Evolutionary conservation across 2,329 filamentous ascomycete species (phyloP).

Genomic region (Orbilia javanica): DNA sequence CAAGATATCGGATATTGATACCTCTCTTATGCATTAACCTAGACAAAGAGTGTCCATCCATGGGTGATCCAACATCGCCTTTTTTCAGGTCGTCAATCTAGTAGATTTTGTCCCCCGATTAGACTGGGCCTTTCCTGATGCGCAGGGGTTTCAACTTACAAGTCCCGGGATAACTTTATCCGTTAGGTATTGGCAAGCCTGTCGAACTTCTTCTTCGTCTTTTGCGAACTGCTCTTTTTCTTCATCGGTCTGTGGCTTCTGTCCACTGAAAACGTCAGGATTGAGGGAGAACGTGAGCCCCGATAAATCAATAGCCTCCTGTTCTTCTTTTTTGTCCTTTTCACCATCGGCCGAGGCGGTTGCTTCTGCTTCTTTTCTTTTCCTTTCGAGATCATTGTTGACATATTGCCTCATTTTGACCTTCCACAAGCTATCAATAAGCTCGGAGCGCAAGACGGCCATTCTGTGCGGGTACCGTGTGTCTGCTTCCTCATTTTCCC

Average conservation of each 20-base stretch:
- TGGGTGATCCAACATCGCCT: slow-evolving; percentile 95
- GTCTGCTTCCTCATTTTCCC: slow-evolving; percentile 65
- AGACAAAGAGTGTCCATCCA: slow-evolving; percentile 94
- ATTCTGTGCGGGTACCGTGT: slow-evolving; percentile 89
- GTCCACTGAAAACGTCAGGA: slow-evolving; percentile 94
- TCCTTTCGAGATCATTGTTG: slow-evolving; percentile 79
- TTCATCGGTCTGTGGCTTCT: slow-evolving; percentile 86
- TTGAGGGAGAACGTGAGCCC: slow-evolving; percentile 90
- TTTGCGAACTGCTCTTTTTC: slow-evolving; percentile 85
- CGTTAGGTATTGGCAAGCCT: slow-evolving; percentile 82
- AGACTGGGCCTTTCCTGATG: slow-evolving; percentile 9
- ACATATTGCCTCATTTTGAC: slow-evolving; percentile 91
- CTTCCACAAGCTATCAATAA: slow-evolving; percentile 87
- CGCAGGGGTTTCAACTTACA: slow-evolving; percentile 60
- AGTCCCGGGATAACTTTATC: slow-evolving; percentile 85
- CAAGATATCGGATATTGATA: slow-evolving; percentile 97
- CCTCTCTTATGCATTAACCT: slow-evolving; percentile 93
- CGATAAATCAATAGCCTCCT: slow-evolving; percentile 78
- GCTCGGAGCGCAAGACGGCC: slow-evolving; percentile 90
- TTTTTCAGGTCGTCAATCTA: slow-evolving; percentile 84
- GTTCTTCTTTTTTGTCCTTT: slow-evolving; percentile 64
- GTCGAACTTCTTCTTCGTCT: slow-evolving; percentile 89
- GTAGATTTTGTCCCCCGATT: slow-evolving; percentile 15
- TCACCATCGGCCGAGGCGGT: slow-evolving; percentile 62
- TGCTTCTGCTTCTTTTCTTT: slow-evolving; percentile 66